These are phyloP conservation scores for Phoenix roebelenii DNA, from an alignment of 176 grass and related monocot genomes.

Conservation along the genomic window DNA sequence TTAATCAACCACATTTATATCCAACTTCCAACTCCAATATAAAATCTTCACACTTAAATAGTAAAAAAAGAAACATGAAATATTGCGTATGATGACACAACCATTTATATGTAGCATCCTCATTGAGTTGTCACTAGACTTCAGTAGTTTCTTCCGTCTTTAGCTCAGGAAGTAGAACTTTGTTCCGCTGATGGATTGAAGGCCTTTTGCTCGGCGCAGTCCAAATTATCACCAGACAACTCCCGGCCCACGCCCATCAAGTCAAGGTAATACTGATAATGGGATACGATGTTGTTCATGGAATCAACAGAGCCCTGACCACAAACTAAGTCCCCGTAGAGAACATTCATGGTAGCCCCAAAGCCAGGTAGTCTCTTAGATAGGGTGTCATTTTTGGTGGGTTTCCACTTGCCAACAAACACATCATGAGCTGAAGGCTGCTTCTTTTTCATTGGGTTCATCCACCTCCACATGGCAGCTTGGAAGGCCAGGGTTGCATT, in stretches of 20 bases:
- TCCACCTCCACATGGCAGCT: slow-evolving; percentile 92
- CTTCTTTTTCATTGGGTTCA: slow-evolving; percentile 86
- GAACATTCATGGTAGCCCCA: slow-evolving; percentile 78
- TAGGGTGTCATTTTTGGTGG: slow-evolving; percentile 68
- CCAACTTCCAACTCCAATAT: too few species aligned
- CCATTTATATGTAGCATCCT: too few species aligned
- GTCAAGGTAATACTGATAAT: slow-evolving; percentile 71
- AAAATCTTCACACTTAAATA: too few species aligned
- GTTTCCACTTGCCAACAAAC: slow-evolving; percentile 90
- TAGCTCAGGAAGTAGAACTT: neutral
- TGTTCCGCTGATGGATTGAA: slow-evolving; percentile 47
- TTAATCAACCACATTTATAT: too few species aligned
- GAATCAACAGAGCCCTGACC: slow-evolving; percentile 42
- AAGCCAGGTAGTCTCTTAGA: slow-evolving; percentile 77
- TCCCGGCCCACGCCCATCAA: slow-evolving; percentile 65
- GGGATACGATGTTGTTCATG: slow-evolving; percentile 67
- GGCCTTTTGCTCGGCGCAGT: slow-evolving; percentile 52
- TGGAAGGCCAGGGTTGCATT: slow-evolving; percentile 90
- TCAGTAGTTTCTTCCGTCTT: neutral
- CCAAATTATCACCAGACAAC: slow-evolving; percentile 56
- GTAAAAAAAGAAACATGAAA: too few species aligned
- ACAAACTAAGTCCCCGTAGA: slow-evolving; percentile 67
- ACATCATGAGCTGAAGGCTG: slow-evolving; percentile 83
- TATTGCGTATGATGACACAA: too few species aligned
- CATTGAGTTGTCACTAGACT: too few species aligned